A percentile compares a stretch with the other conserved stretches of the same genome.
Conservation (phyloP, 2,329 filamentous ascomycete genomes). For the Nectriaceae sp. region DNA sequence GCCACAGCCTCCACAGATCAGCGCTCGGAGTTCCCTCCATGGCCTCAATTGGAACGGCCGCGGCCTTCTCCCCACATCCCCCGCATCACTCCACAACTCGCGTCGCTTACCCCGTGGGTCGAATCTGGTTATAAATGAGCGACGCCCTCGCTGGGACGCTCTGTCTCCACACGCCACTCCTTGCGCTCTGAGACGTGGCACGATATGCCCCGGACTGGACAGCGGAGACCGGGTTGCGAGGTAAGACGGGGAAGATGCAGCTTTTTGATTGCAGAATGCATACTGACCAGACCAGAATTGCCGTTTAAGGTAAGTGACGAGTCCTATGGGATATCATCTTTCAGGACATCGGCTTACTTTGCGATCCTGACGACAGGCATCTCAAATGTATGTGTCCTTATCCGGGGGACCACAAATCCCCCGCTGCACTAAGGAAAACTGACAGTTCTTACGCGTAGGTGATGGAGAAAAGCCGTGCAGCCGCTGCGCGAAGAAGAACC, state of each 20-base stretch:
- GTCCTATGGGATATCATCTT: not conserved
- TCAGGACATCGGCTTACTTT: constrained; percentile 1
- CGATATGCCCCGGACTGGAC: not conserved
- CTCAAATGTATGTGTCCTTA: constrained; percentile 15
- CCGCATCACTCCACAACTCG: too few relatives aligned
- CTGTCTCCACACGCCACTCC: too few relatives aligned
- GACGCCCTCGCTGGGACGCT: too few relatives aligned
- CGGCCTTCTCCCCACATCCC: too few relatives aligned
- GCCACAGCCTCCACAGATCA: too few relatives aligned
- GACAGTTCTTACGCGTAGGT: constrained; percentile 7
- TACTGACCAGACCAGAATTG: constrained; percentile 13
- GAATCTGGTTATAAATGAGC: too few relatives aligned
- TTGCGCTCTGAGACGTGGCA: too few relatives aligned
- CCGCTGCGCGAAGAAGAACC: constrained; percentile 17
- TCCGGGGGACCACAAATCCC: too few relatives aligned
- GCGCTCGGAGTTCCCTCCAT: too few relatives aligned
- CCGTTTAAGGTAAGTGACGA: constrained; percentile 17
- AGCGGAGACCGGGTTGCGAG: not conserved
- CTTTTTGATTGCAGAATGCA: not conserved
- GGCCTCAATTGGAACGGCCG: too few relatives aligned
- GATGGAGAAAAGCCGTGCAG: constrained; percentile 19
- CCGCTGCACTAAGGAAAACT: too few relatives aligned
- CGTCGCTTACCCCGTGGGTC: too few relatives aligned
- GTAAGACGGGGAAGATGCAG: not conserved
- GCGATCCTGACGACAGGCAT: constrained; percentile 8